These are phyloP conservation scores for Malus fusca DNA, from an alignment of 306 rosid genomes.

Conservation along the genomic window DNA sequence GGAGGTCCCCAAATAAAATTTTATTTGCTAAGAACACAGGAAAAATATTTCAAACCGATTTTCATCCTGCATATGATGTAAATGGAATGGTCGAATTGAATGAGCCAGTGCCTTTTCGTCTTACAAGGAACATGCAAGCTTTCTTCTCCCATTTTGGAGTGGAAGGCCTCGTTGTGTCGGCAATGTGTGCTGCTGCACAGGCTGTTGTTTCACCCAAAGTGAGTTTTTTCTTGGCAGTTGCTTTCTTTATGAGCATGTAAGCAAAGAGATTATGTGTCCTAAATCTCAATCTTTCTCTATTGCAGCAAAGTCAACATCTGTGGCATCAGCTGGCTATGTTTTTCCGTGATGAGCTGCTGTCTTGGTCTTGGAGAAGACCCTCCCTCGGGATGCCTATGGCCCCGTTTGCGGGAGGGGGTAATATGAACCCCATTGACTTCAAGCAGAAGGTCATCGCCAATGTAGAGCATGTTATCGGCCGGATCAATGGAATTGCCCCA, in stretches of 20 bases:
- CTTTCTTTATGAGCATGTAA: neutral
- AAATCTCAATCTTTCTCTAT: slow-evolving; percentile 13
- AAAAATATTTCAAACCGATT: slow-evolving; percentile 93
- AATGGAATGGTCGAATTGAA: slow-evolving; percentile 88
- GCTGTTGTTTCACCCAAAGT: slow-evolving; percentile 94
- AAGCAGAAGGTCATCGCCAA: slow-evolving; percentile 82
- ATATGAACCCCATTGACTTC: slow-evolving; percentile 74
- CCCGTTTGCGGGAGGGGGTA: slow-evolving; percentile 68
- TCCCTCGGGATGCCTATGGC: slow-evolving; percentile 76
- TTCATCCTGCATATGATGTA: slow-evolving; percentile 93
- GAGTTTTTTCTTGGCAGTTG: slow-evolving; percentile 15
- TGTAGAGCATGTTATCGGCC: slow-evolving; percentile 71
- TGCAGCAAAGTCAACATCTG: slow-evolving; percentile 93
- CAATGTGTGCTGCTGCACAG: slow-evolving; percentile 98
- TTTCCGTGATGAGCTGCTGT: slow-evolving; percentile 94
- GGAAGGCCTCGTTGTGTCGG: slow-evolving; percentile 95
- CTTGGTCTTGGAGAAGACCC: slow-evolving; percentile 99
- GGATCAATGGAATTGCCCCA: slow-evolving; percentile 76
- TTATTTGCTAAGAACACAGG: slow-evolving; percentile 96
- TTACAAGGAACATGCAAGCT: slow-evolving; percentile 93
- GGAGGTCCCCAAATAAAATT: slow-evolving; percentile 98
- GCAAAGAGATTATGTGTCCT: neutral
- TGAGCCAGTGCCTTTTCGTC: slow-evolving; percentile 96
- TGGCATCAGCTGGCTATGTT: slow-evolving; percentile 99
- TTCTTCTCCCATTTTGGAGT: slow-evolving; percentile 94